Percentiles rank a stretch among this genome's conserved stretches.
Evolutionary conservation across 305 asterid genomes (phyloP).

Genomic region (Solanum hybrid): DNA sequence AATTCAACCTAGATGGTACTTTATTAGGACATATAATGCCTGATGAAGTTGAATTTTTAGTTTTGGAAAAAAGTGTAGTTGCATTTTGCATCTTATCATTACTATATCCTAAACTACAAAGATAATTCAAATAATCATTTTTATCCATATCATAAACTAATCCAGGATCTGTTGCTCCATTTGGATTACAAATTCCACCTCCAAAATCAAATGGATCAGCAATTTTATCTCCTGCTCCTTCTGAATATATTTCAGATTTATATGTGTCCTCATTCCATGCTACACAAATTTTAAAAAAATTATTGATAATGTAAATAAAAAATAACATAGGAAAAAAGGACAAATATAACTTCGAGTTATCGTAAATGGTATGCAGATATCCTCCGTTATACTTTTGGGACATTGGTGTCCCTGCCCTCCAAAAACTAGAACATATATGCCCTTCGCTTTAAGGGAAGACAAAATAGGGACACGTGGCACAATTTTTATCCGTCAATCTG

Average conservation of each 20-base stretch:
- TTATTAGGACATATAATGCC: neutral
- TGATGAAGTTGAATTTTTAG: neutral
- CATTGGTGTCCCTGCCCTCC: too few relatives aligned
- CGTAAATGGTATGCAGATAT: too few relatives aligned
- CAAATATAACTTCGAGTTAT: too few relatives aligned
- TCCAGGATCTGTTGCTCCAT: conserved; percentile 20
- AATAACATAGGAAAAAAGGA: too few relatives aligned
- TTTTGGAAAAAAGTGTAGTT: neutral
- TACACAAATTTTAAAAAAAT: neutral
- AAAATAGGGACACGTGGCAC: too few relatives aligned
- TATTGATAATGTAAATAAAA: neutral
- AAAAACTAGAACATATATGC: too few relatives aligned
- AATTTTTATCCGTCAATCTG: too few relatives aligned
- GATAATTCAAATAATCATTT: conserved; percentile 14
- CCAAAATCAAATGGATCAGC: conserved; percentile 25
- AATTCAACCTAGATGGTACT: neutral
- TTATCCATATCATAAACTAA: conserved; percentile 24
- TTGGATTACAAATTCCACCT: conserved; percentile 24
- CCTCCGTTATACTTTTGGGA: too few relatives aligned
- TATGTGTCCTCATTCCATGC: conserved; percentile 6
- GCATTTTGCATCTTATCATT: neutral
- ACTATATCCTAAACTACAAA: conserved; percentile 15
- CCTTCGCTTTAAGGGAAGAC: too few relatives aligned
- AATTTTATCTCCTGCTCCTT: neutral
- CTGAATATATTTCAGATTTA: conserved; percentile 12